These are phyloP conservation scores for Letharia lupina DNA, from an alignment of 495 filamentous ascomycete species.

Conservation along the genomic window DNA sequence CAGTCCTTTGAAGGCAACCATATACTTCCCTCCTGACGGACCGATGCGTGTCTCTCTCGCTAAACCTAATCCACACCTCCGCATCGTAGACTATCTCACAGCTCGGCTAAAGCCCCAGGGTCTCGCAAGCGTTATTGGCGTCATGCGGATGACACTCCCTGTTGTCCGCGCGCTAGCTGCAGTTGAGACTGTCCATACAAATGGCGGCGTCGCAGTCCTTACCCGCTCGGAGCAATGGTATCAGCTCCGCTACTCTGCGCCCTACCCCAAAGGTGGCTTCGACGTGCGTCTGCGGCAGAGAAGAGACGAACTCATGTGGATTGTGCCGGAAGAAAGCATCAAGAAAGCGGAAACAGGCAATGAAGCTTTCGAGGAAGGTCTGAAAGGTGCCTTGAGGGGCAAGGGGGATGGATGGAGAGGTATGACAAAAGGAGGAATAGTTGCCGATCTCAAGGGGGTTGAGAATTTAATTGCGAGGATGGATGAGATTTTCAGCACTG, in stretches of 20 bases:
- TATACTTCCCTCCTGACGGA: constrained; percentile 30
- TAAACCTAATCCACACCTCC: constrained; percentile 63
- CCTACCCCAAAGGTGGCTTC: constrained; percentile 33
- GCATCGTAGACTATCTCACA: constrained; percentile 57
- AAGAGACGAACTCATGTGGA: constrained; percentile 34
- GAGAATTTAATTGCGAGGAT: constrained; percentile 33
- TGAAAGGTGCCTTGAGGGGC: constrained; percentile 31
- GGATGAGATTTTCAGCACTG: constrained; percentile 19
- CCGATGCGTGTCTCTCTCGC: constrained; percentile 44
- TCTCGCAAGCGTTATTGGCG: constrained; percentile 45
- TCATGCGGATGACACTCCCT: constrained; percentile 57
- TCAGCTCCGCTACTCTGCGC: constrained; percentile 35
- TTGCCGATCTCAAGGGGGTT: constrained; percentile 34
- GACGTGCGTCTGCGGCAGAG: constrained; percentile 31
- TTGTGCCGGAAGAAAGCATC: constrained; percentile 33
- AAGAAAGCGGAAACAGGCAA: constrained; percentile 25
- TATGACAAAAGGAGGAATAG: constrained; percentile 36
- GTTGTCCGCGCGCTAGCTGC: constrained; percentile 55
- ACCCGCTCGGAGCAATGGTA: constrained; percentile 37
- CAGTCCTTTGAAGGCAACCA: constrained; percentile 26
- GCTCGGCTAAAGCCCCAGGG: constrained; percentile 45
- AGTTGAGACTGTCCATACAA: constrained; percentile 30
- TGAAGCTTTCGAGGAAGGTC: constrained; percentile 10
- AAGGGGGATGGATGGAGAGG: constrained; percentile 44
- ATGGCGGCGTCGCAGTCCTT: constrained; percentile 21